Percentiles rank a stretch among this genome's conserved stretches.
Evolutionary conservation across 2,329 filamentous ascomycete genomes (phyloP).

Genomic region (Sporothrix inflata): DNA sequence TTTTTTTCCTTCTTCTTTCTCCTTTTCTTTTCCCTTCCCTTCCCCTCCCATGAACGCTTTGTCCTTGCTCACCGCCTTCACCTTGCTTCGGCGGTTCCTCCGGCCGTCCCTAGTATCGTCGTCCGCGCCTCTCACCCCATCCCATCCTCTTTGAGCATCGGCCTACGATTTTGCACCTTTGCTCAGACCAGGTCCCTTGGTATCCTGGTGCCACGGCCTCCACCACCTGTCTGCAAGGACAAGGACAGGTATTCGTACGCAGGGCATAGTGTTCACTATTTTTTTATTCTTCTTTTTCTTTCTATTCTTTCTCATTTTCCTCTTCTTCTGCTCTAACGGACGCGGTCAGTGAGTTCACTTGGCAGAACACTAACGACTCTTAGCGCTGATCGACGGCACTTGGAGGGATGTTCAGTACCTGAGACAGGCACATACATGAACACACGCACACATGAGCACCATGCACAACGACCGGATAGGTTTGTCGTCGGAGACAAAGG

Average conservation of each 20-base stretch:
- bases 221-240: neutral
- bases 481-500: neutral
- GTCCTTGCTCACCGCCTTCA: constrained; percentile 6
- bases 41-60: neutral
- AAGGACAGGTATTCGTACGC: neutral
- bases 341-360: constrained; percentile 17
- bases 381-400: constrained; percentile 26
- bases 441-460: neutral
- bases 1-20: neutral
- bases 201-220: neutral
- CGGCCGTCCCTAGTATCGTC: neutral
- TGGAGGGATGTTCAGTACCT: neutral
- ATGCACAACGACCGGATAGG: neutral
- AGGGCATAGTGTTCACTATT: neutral
- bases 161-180: neutral
- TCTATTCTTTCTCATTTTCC: neutral
- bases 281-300: neutral
- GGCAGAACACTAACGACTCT: constrained; percentile 5
- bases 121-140: neutral
- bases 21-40: neutral
- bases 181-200: neutral
- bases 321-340: constrained; percentile 11
- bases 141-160: neutral
- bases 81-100: neutral
- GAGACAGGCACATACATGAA: constrained; percentile 8